Conservation (phyloP, 1,284 basidiomycete species). For the Trametes hirsuta region DNA sequence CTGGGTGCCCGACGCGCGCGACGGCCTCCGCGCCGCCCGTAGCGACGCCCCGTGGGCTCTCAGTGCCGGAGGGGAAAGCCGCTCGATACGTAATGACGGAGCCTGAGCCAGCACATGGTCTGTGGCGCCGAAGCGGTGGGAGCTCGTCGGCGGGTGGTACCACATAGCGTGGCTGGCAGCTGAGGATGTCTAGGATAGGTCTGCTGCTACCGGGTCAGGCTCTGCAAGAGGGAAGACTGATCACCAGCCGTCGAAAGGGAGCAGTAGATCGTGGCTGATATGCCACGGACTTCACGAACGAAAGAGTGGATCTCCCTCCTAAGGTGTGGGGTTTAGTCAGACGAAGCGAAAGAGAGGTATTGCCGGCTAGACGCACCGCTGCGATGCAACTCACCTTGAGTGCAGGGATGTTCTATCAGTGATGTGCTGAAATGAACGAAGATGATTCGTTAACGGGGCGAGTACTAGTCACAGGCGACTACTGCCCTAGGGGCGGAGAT, state of each 20-base stretch:
- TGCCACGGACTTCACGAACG: neutral
- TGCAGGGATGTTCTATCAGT: too few relatives aligned
- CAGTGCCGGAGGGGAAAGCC: neutral
- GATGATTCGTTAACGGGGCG: too few relatives aligned
- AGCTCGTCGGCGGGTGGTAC: slow-evolving; percentile 1
- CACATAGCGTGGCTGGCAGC: neutral
- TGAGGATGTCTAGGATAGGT: neutral
- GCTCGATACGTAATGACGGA: slow-evolving; percentile 3
- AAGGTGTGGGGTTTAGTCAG: too few relatives aligned
- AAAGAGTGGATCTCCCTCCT: neutral
- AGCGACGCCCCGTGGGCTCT: neutral
- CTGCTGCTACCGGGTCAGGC: neutral
- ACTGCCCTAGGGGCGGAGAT: too few relatives aligned
- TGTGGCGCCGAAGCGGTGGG: neutral
- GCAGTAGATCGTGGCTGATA: neutral
- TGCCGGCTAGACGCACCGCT: too few relatives aligned
- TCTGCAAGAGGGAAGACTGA: neutral
- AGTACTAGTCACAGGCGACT: too few relatives aligned
- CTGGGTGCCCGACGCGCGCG: neutral
- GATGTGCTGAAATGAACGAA: too few relatives aligned
- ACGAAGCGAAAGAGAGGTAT: too few relatives aligned
- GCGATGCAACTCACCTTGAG: too few relatives aligned
- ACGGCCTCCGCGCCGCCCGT: neutral
- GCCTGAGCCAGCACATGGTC: neutral
- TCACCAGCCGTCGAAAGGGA: neutral